Percentiles rank a stretch among this genome's conserved stretches.
phyloP scores from a whole-genome alignment of 768 basidiomycete genomes.

The Mycena haematopus region DNA sequence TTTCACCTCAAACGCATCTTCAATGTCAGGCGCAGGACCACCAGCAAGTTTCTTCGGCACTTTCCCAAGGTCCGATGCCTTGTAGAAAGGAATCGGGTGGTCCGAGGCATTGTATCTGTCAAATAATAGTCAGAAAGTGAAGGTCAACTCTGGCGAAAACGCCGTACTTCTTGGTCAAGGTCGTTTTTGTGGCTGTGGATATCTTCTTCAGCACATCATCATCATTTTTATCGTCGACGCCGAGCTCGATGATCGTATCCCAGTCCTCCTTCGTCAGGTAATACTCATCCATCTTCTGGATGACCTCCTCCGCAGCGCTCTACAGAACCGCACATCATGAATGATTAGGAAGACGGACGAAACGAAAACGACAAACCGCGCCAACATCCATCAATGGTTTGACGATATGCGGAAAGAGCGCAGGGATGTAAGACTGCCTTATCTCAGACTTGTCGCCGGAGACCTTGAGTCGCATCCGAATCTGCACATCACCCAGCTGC shows the following conservation, averaged over 20 bases:
- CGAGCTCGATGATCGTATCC: conserved; percentile 95
- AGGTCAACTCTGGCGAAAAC: conserved; percentile 2
- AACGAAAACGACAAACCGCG: conserved; percentile 58
- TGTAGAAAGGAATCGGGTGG: conserved; percentile 96
- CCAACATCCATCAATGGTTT: conserved; percentile 78
- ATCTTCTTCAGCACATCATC: conserved; percentile 85
- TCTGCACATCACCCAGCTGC: conserved; percentile 88
- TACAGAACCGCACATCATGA: conserved; percentile 38
- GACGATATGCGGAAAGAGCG: conserved; percentile 83
- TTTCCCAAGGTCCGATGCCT: conserved; percentile 81
- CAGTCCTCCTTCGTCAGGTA: conserved; percentile 94
- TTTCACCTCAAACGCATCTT: conserved; percentile 87
- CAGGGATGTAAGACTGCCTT: conserved; percentile 88
- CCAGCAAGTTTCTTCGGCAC: conserved; percentile 78
- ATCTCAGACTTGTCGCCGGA: conserved; percentile 92
- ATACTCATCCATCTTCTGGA: conserved; percentile 92
- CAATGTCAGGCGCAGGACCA: conserved; percentile 85
- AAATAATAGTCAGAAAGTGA: not conserved
- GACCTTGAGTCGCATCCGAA: conserved; percentile 92
- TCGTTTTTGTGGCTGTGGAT: conserved; percentile 76
- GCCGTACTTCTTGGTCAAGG: conserved; percentile 84
- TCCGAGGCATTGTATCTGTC: conserved; percentile 85
- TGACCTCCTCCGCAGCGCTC: conserved; percentile 83
- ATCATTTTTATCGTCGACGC: conserved; percentile 81
- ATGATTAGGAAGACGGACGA: not conserved